Evolutionary conservation across 768 basidiomycete species (phyloP), one percentile per base, ranked within the genome.

Genomic region (Collybiopsis confluens): DNA sequence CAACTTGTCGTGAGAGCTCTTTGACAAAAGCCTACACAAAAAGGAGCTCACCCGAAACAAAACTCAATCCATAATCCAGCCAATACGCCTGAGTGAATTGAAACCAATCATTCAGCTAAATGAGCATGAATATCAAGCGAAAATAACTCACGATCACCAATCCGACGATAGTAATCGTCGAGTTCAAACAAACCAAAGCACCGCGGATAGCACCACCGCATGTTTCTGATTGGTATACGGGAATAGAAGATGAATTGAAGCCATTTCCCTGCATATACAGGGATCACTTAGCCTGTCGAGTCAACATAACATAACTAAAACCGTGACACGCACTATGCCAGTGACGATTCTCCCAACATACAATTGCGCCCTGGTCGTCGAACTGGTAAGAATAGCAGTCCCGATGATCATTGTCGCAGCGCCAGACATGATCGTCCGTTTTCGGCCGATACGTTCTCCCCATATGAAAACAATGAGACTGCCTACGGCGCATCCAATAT

Each of bases 31-130:
- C 9, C 59, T 54, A 60, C 61, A 65, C 37, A 64, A 61, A 2
- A 3, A 54, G 46, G 0, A 61, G 59, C 47, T 36, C 20, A 13
- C 63, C 69, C 36, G 61, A 54, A 15, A 70, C 67, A 46, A 68
- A 72, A 28, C 69, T 72, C 58, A 74, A 61, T 6, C 72, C 72
- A 43, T 73, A 74, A 59, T 73, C 70, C 15, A 74, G 57, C 72
- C 71, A 72, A 50, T 73, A 73, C 16, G 72, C 68, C 67, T 71
- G 40, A 13, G n/a, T 13, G 13, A 33, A 16, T 3, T 6, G 28
- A 43, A 36, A 54, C 11, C 27, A 23, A 10, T 36, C n/a, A n/a
- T n/a, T n/a, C n/a, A n/a, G n/a, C n/a, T n/a, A n/a, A n/a, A n/a
- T n/a, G n/a, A 11, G 43, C 20, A n/a, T 45, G 10, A 11, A 45